Evolutionary conservation across 2,329 filamentous ascomycete species (phyloP).

Genomic region (Exophiala viscosa): DNA sequence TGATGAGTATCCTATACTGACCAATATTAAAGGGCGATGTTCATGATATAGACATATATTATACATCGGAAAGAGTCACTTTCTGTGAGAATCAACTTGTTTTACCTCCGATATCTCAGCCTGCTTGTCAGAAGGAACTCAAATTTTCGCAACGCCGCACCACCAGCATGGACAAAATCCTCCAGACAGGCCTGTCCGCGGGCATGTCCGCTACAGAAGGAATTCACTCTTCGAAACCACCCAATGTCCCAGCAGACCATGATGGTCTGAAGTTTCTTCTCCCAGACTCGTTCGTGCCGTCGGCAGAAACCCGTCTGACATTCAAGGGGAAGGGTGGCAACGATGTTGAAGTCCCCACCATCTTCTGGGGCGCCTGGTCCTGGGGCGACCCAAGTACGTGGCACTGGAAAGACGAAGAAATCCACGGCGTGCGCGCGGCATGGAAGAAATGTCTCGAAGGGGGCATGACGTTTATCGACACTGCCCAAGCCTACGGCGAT

Average conservation of each 20-base stretch:
- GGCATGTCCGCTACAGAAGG: constrained; percentile 16
- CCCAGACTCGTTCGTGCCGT: constrained; percentile 22
- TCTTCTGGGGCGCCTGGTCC: constrained; percentile 32
- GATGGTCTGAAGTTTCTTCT: constrained; percentile 16
- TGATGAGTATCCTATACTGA: too few species aligned
- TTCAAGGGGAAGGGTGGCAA: constrained; percentile 26
- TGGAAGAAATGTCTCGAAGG: constrained; percentile 38
- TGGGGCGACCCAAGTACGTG: constrained; percentile 34
- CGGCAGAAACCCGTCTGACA: constrained; percentile 26
- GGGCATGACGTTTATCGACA: constrained; percentile 44
- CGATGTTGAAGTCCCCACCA: constrained; percentile 30
- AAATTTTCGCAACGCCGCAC: too few species aligned
- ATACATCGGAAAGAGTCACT: too few species aligned
- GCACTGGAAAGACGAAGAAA: constrained; percentile 37
- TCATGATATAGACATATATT: too few species aligned
- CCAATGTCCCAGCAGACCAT: constrained; percentile 2
- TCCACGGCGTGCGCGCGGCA: constrained; percentile 36
- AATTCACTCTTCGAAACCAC: constrained; percentile 13
- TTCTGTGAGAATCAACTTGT: too few species aligned
- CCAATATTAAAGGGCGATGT: too few species aligned
- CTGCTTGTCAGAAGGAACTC: too few species aligned
- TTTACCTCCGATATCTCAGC: too few species aligned
- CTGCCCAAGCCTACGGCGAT: constrained; percentile 42
- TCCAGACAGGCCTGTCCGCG: constrained; percentile 10
- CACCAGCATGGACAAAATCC: constrained; percentile 3